These are phyloP conservation scores for Cercophora newfieldiana DNA, from an alignment of 495 filamentous ascomycete genomes.

Conservation along the genomic window DNA sequence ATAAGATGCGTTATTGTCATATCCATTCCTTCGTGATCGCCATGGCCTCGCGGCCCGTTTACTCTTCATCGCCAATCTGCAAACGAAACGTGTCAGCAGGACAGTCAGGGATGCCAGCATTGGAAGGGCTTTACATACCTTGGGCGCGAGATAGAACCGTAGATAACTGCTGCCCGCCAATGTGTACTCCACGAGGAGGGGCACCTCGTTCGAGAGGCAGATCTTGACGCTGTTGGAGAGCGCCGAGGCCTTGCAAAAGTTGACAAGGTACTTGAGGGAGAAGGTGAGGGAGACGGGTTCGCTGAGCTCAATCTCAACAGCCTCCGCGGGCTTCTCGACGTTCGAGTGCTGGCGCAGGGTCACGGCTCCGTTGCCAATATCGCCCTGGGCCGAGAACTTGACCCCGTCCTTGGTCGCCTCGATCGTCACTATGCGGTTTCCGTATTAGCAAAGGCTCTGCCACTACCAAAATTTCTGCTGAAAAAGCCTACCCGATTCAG, in stretches of 20 bases:
- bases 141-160: constrained; percentile 96
- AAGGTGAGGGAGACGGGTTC: constrained; percentile 96
- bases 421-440: constrained; percentile 68
- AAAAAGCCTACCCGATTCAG: constrained; percentile 76
- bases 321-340: constrained; percentile 84
- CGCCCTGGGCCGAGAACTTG: constrained; percentile 90
- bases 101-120: background rate
- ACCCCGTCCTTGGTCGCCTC: constrained; percentile 96
- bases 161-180: constrained; percentile 82
- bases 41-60: constrained; percentile 33
- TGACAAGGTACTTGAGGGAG: constrained; percentile 98
- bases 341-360: constrained; percentile 86
- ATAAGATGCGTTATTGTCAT: constrained; percentile 16
- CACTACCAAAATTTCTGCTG: background rate
- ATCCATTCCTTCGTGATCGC: constrained; percentile 25
- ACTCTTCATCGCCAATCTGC: constrained; percentile 92
- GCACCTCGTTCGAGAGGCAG: constrained; percentile 93
- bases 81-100: constrained; percentile 4
- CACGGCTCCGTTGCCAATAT: constrained; percentile 93
- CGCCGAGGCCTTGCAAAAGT: constrained; percentile 97
- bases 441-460: constrained; percentile 9
- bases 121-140: constrained; percentile 58
- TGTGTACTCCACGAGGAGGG: constrained; percentile 89
- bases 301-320: constrained; percentile 83
- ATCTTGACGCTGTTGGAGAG: constrained; percentile 82